Conservation (phyloP, 345 rosid species). For the Eucalyptus marginata region DNA sequence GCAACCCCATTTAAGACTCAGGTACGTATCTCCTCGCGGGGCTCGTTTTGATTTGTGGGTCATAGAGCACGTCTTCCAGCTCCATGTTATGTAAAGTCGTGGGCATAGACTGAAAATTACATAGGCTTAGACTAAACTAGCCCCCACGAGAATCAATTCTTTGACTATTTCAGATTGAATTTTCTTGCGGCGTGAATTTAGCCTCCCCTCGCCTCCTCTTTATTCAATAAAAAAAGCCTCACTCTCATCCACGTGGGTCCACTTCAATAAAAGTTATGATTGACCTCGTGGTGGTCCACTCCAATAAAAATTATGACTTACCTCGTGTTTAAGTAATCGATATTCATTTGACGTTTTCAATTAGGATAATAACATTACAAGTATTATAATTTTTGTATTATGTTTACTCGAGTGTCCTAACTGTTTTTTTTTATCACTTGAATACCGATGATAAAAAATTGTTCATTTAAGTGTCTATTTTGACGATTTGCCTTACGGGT, state of each 20-base stretch:
- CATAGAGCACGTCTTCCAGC: background rate
- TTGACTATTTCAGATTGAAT: background rate
- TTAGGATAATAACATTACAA: no score
- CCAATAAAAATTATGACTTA: fast-evolving
- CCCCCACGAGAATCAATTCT: background rate
- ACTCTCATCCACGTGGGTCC: background rate
- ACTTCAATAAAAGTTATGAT: no score
- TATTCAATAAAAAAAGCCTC: background rate
- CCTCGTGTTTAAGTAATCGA: background rate
- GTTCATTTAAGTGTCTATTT: background rate
- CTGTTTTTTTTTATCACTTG: background rate
- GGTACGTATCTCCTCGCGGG: background rate
- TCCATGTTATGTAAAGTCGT: background rate
- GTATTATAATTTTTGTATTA: background rate
- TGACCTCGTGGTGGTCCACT: background rate
- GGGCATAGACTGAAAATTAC: no score
- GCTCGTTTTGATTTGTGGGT: background rate
- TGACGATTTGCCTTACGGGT: fast-evolving
- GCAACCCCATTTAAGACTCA: background rate
- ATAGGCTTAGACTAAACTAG: background rate
- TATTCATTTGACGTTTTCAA: background rate
- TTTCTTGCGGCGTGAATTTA: background rate
- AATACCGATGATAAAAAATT: no score
- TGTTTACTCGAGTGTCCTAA: fast-evolving
- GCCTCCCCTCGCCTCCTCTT: background rate